Evolutionary conservation across 345 rosid species (phyloP).

Genomic region (Lumnitzera littorea): DNA sequence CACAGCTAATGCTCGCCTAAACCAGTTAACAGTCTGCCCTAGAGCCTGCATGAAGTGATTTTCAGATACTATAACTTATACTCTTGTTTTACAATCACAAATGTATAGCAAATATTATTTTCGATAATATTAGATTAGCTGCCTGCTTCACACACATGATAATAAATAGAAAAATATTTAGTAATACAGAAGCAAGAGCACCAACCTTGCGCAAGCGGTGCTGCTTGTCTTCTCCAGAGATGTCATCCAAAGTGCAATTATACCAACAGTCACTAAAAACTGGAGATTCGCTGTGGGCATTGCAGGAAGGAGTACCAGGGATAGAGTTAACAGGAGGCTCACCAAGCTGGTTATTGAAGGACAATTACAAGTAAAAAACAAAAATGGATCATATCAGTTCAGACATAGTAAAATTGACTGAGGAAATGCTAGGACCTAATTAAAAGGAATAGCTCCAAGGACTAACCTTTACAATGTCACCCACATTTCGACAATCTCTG

Average conservation of each 20-base stretch:
- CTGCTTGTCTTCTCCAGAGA: conserved; percentile 81
- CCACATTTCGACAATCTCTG: conserved; percentile 80
- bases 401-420: neutral
- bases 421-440: neutral
- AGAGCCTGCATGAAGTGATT: conserved; percentile 51
- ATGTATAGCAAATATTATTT: neutral
- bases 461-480: conserved; percentile 85
- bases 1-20: conserved; percentile 82
- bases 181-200: conserved; percentile 6
- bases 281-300: conserved; percentile 70
- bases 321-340: conserved; percentile 63
- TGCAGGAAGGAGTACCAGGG: conserved; percentile 61
- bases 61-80: no score
- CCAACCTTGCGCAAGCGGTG: conserved; percentile 83
- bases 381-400: neutral
- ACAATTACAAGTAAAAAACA: conserved; percentile 8
- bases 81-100: no score
- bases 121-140: no score
- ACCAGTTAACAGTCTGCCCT: conserved; percentile 94
- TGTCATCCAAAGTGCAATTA: conserved; percentile 90
- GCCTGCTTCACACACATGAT: neutral
- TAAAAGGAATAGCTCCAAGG: neutral
- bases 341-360: conserved; percentile 56
- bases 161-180: conserved; percentile 3
- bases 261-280: conserved; percentile 94